Base-by-base conservation (phyloP, 257 asterid species). In the Solanum microdontum region DNA sequence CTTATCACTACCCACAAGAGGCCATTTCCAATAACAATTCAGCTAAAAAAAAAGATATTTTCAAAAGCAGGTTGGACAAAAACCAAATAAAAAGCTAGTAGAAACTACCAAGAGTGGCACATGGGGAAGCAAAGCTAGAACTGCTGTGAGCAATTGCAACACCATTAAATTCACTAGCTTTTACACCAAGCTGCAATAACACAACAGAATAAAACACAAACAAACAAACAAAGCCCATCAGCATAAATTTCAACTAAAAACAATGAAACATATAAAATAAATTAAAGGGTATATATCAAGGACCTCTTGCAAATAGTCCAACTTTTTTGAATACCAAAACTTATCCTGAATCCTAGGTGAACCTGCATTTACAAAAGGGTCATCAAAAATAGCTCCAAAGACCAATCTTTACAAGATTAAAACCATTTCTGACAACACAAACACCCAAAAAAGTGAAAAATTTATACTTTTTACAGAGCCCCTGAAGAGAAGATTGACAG, bases 101-200 rank as follows among this genome's bases (percentile, higher is more conserved):
- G 9, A 79, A 60, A 55, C 17, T 92, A 93, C 98, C 98, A 74
- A 89, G 91, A 86, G 84, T 87, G n/a, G 74, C 69, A 66, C 89
- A 85, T 86, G 88, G 45, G 45, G 77, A 69, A 39, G 90, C 91
- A 84, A 89, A 76, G 82, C 90, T 92, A 43, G 86, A 83, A 45
- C 73, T 60, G 87, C 36, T 84, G 80, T 90, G 94, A 89, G 88
- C 87, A 87, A 95, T 28, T 2, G 95, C 84, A 85, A 88, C 91
- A 72, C 98, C 98, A 79, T 89, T 91, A 88, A 91, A 92, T 82
- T 93, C 95, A 58, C 94, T 90, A 48, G 92, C 88, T 88, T 90
- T 93, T 80, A 88, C 88, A 74, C 96, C 95, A 69, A 94, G 77
- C 97, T 94, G 93, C 82, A 90, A 91, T 51, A 83, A 88, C 11